These are phyloP conservation scores for Fusarium sp. DNA, from an alignment of 2,329 filamentous ascomycete species.

Conservation along the genomic window DNA sequence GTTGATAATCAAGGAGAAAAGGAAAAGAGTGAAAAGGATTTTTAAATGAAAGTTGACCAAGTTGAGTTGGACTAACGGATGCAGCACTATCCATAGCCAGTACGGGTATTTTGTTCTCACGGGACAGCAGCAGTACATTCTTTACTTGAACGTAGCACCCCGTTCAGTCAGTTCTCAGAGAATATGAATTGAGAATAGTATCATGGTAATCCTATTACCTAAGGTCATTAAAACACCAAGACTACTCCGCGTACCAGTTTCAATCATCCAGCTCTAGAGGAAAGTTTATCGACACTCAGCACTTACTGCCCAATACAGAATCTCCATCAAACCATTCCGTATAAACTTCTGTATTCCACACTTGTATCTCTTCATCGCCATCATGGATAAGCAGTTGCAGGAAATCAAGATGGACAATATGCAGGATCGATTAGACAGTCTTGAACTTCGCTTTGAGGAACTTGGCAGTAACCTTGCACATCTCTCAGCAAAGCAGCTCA, in stretches of 20 bases:
- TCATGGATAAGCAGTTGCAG: not conserved
- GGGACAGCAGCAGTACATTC: not conserved
- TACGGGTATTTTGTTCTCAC: not conserved
- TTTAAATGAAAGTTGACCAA: not conserved
- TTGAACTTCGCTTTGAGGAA: not conserved
- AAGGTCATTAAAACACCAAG: not conserved
- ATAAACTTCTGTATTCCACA: not conserved
- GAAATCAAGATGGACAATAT: not conserved
- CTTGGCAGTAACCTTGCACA: not conserved
- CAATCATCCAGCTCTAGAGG: not conserved
- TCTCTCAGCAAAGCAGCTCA: fast-evolving
- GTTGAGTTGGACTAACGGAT: not conserved
- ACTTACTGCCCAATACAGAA: not conserved
- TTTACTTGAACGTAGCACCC: no score
- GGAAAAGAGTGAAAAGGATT: no score
- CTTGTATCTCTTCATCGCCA: not conserved
- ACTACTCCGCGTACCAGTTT: not conserved
- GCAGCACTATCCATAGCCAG: not conserved
- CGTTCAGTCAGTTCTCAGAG: not conserved
- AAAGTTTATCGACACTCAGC: not conserved
- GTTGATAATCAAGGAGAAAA: no score
- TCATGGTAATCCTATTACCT: fast-evolving
- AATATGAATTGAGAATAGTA: not conserved
- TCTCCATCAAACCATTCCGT: fast-evolving
- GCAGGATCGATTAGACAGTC: not conserved